phyloP scores from a whole-genome alignment of 2,329 filamentous ascomycete species.

The Monilinia aucupariae region DNA sequence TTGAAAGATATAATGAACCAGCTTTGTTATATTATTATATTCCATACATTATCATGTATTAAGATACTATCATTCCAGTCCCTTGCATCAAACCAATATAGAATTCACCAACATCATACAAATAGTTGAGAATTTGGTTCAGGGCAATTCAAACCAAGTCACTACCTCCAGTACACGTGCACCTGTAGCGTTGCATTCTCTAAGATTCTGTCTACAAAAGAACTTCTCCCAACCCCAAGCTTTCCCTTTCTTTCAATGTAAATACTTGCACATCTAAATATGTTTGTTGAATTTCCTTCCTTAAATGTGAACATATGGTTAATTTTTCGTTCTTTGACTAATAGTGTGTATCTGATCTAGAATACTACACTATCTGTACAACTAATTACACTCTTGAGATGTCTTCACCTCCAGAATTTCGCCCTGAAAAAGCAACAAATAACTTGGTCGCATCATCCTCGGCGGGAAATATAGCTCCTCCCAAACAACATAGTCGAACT shows the following conservation, averaged over 20 bases:
- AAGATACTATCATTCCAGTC: not conserved
- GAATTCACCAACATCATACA: not conserved
- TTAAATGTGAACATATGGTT: rapidly evolving
- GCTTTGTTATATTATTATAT: not conserved
- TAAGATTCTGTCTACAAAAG: not conserved
- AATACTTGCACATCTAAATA: not conserved
- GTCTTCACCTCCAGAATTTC: not conserved
- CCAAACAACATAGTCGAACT: too few relatives aligned
- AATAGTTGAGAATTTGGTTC: not conserved
- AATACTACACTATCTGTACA: not conserved
- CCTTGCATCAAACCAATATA: not conserved
- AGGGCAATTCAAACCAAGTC: not conserved
- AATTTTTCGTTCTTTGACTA: not conserved
- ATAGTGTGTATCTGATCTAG: not conserved
- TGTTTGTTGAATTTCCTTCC: not conserved
- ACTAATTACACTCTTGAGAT: not conserved
- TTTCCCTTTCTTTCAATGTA: not conserved
- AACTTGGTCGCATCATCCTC: not conserved
- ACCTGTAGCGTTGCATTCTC: not conserved
- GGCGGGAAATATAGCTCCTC: not conserved
- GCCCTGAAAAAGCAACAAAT: not conserved
- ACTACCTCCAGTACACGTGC: not conserved
- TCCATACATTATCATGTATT: not conserved
- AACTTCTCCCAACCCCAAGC: not conserved
- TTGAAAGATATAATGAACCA: not conserved